Evolutionary conservation across 495 filamentous ascomycete species (phyloP).

Genomic region (Neurospora sp.): DNA sequence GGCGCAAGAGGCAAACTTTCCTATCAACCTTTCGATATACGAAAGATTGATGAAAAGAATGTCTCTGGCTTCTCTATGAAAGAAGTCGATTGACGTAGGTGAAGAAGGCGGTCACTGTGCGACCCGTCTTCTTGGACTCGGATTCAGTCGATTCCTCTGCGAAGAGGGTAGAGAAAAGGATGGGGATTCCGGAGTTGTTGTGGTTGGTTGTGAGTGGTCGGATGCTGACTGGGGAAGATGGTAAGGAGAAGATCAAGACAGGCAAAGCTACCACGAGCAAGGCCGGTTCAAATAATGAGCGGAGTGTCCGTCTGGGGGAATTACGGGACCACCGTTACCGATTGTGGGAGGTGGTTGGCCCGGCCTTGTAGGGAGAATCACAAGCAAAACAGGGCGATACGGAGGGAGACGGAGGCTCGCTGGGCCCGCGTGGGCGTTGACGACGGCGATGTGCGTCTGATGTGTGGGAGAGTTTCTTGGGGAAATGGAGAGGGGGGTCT

Average conservation of each 20-base stretch:
- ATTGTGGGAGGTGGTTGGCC: background rate
- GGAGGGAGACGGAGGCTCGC: background rate
- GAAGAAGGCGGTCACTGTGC: conserved; percentile 25
- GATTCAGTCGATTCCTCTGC: conserved; percentile 18
- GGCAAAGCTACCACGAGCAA: conserved; percentile 18
- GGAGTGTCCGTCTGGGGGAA: conserved; percentile 5
- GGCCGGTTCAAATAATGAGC: conserved; percentile 25
- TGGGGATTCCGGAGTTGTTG: conserved; percentile 10
- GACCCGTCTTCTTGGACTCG: conserved; percentile 28
- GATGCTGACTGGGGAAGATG: conserved; percentile 8
- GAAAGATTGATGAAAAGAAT: conserved; percentile 94
- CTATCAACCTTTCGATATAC: conserved; percentile 86
- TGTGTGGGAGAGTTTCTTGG: background rate
- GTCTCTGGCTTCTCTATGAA: conserved; percentile 59
- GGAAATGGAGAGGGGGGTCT: conserved; percentile 15
- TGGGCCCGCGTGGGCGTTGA: background rate
- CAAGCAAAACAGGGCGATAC: background rate
- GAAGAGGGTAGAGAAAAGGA: conserved; percentile 8
- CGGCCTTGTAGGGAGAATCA: background rate
- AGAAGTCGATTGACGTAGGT: conserved; percentile 36
- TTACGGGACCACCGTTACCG: background rate
- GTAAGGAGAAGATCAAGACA: conserved; percentile 20
- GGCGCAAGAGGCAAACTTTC: conserved; percentile 65
- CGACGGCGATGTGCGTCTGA: background rate
- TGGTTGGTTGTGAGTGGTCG: conserved; percentile 20